Base-by-base conservation (phyloP, 768 basidiomycete genomes). In the Auriscalpium orientale region DNA sequence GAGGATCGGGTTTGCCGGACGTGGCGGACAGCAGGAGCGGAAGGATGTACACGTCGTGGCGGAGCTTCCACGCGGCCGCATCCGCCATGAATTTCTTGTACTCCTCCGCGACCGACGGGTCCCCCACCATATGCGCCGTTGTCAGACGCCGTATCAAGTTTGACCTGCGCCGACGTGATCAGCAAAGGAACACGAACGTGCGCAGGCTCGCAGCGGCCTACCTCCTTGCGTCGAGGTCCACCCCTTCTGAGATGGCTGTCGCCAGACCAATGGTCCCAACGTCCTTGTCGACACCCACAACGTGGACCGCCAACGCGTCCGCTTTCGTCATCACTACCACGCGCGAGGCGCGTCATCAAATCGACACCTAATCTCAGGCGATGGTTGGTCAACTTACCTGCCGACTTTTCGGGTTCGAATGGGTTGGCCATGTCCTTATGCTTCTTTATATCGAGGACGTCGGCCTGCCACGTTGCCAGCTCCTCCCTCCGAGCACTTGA, bases 361-460 rank as follows among this genome's bases (percentile, higher is more conserved):
- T 8, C 22, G 50, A 40, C 16, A 40, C 38, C 38, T 40, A n/a
- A n/a, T n/a, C 10, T 40, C 16, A 16, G 38, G 38, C 16, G 16
- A 40, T 9, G 38, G 38, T 16, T 40, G 38, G 38, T 49, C 13
- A 3, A 16, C 48, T 6, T 50, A 20, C 37, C 44, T 22, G 1
- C 18, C 18, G 8, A 20, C 20, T 20, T 56, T 43, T 21, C 46
- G 10, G 38, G 38, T 40, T 40, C 38, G 38, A 9, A 56, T 5
- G 55, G 55, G 38, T 56, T 56, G 8, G 4, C 15, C 11, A 56
- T 22, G 16, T 22, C n/a, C 16, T 50, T 38, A 33, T 56, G 55
- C 8, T 45, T 5, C 13, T 15, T 34, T 20, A 56, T 47, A 20
- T 56, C 49, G 1, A 51, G 28, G 1, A 56, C 55, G 11, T 50